Evolutionary conservation across 257 asterid species (phyloP), one percentile per base, ranked within the genome.

Genomic region (Mentha longifolia): DNA sequence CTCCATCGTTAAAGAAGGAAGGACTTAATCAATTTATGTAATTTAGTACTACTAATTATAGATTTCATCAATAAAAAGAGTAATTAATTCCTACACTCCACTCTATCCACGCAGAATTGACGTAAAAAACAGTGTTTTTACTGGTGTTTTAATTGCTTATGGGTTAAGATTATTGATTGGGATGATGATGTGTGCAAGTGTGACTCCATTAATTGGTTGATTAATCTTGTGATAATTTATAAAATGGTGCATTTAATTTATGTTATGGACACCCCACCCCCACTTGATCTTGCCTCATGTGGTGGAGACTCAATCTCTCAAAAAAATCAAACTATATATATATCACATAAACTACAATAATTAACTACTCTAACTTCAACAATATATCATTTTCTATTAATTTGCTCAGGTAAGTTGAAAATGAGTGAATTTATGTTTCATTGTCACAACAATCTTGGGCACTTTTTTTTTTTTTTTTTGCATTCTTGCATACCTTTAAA

Each of bases 211-310:
- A 35, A 35, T 35, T 35, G 8, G 31, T 58, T 67, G 62, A 60
- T 61, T 13, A 25, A 63, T 61, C 2, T 68, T 15, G 77, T 54
- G 72, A 16, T 16, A 41, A 35, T 35, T 35, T 22, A 22, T 22
- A 35, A 35, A 35, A 35, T 35, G 39, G 39, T 35, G 39, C 39
- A 35, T 5, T 35, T 35, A 6, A 35, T 35, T 7, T 35, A 35
- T 35, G 5, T 9, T 35, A 35, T 28, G 31, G 31, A 3, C 31
- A 28, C 31, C 31, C 16, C 61, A 68, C 25, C 76, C 39, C 93
- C 95, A 88, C 91, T 82, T 77, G 7, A 30, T 74, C 56, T 83
- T 82, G 88, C 85, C 84, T 74, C 85, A 57, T 77, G 61, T 82
- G 83, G 95, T 86, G 95, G 90, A 28, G 31, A 28, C 31, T 3